Conservation (phyloP, 169 alveolate genomes). For the Prorocentrum cordatum region DNA sequence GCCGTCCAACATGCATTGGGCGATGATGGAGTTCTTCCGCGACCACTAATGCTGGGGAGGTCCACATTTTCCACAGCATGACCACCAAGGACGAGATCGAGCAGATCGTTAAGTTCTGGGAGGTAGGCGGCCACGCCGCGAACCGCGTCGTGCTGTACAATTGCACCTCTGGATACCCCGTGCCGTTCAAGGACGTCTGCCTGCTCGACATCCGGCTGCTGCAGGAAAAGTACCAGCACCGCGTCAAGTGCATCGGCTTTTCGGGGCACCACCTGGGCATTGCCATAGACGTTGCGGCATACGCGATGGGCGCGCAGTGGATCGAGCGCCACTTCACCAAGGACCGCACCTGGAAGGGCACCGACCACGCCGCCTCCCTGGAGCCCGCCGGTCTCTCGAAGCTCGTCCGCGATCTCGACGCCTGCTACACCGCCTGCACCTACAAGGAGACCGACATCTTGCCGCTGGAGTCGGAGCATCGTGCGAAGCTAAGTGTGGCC, state of each 20-base stretch:
- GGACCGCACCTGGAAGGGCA: slow-evolving; percentile 16
- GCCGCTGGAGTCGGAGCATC: neutral
- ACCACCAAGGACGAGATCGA: neutral
- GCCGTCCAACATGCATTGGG: neutral
- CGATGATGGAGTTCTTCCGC: neutral
- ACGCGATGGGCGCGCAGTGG: neutral
- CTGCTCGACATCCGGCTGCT: neutral
- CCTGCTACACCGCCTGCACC: neutral
- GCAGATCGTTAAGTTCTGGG: neutral
- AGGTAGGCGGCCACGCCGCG: neutral
- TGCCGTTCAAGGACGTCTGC: neutral
- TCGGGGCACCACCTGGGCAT: slow-evolving; percentile 2
- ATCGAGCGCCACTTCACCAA: slow-evolving; percentile 6
- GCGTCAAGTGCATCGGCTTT: neutral
- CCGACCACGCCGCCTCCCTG: neutral
- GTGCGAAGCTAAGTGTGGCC: neutral
- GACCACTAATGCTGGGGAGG: neutral
- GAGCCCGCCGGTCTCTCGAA: neutral
- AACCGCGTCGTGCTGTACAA: neutral
- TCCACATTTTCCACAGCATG: neutral
- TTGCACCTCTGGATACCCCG: slow-evolving; percentile 1
- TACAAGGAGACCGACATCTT: neutral
- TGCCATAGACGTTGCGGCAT: neutral
- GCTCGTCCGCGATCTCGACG: neutral
- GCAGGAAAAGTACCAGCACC: neutral